Evolutionary conservation across 352 stramenopile genomes (phyloP), one percentile per base, ranked within the genome.

Genomic region (Globisporangium nodosum): DNA sequence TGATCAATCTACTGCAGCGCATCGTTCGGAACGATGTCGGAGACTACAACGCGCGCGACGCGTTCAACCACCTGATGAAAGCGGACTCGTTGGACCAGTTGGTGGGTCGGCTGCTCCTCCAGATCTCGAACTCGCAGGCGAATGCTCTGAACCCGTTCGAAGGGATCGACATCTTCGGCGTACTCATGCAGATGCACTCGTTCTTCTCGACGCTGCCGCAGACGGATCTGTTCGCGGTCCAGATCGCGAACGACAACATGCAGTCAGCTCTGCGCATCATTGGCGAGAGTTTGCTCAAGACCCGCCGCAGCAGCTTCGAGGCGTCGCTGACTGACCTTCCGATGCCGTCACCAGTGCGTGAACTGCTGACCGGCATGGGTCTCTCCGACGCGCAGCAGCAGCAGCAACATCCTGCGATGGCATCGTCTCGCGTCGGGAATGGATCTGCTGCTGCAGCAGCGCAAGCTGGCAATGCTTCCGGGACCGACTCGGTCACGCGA

Each of bases 171-270:
- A 73, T 95, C 20, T 92, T 87, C 42, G 81, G 79, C 43, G 75
- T 93, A 24, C 67, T 94, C 35, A 92, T 92, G 79, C 78, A 92
- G 58, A 92, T 93, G 83, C 83, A 94, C 56, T 87, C 73, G 39
- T 92, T 93, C 61, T 92, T 94, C 49, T 82, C 81, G 6, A 92
- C 81, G 12, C 66, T 92, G 18, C 74, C 83, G 9, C 61, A 75
- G 45, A 81, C 60, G 8, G 76, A 93, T 43, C 53, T 88, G 4
- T 87, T 91, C 49, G 74, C 77, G 11, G 76, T 82, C 20, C 75
- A 89, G 47, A 87, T 87, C 31, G 85, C 85, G 8, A 82, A 88
- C 40, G 70, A 87, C 61, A 89, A 85, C 46, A 90, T 94, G 78
- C 74, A 86, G 30, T 69, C 74, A 46, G 78, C 82, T 8, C 58